Conservation (phyloP, 805 yeast genomes). For the Wickerhamomyces ciferrii region DNA sequence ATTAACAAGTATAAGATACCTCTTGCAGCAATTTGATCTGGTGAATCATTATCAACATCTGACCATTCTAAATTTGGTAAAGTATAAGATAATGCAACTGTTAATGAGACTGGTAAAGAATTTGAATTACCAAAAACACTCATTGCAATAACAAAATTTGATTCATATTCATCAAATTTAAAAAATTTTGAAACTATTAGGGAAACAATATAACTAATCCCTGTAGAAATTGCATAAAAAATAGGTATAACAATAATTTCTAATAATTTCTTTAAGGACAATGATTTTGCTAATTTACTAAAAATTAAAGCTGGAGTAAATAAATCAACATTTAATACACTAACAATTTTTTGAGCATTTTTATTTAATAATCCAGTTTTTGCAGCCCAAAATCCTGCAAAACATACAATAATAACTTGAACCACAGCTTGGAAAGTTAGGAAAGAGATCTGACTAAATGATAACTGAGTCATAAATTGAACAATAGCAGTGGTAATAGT, state of each 20-base stretch:
- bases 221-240: conserved; percentile 78
- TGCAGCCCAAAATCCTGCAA: conserved; percentile 85
- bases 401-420: conserved; percentile 82
- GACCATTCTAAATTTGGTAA: conserved; percentile 76
- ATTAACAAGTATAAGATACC: conserved; percentile 71
- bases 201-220: conserved; percentile 65
- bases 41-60: conserved; percentile 56
- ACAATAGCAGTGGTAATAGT: neutral
- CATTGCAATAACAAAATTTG: conserved; percentile 94
- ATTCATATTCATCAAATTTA: conserved; percentile 63
- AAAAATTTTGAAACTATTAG: conserved; percentile 45
- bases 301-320: conserved; percentile 96
- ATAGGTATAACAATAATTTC: conserved; percentile 85
- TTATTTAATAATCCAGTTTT: conserved; percentile 62
- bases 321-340: conserved; percentile 78
- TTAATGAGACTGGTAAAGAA: conserved; percentile 88
- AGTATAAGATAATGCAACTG: conserved; percentile 72
- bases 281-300: conserved; percentile 62
- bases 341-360: conserved; percentile 70
- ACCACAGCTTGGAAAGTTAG: conserved; percentile 88
- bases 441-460: conserved; percentile 32
- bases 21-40: conserved; percentile 70
- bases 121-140: conserved; percentile 95
- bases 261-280: conserved; percentile 69
- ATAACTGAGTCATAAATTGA: conserved; percentile 2